These are phyloP conservation scores for Solioccasus polychromus DNA, from an alignment of 768 basidiomycete species.

Conservation along the genomic window DNA sequence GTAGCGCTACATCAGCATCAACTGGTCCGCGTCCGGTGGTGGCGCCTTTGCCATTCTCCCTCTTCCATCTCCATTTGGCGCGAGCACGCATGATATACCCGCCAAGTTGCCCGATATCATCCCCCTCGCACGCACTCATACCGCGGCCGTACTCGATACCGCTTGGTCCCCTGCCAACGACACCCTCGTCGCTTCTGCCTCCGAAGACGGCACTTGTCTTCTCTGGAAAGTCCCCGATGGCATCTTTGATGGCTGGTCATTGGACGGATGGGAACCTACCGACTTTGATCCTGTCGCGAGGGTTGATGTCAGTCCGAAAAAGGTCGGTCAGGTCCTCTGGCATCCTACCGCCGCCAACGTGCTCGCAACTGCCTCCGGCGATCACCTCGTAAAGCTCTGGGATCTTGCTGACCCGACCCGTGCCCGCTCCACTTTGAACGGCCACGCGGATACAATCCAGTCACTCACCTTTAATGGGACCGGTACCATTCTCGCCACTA, in stretches of 20 bases:
- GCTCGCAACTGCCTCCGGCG: slow-evolving; percentile 76
- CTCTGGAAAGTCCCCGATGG: slow-evolving; percentile 79
- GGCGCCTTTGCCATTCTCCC: slow-evolving; percentile 96
- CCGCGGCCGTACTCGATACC: slow-evolving; percentile 86
- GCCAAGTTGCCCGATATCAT: slow-evolving; percentile 88
- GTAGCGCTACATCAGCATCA: slow-evolving; percentile 83
- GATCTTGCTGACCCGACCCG: slow-evolving; percentile 77
- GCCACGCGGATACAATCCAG: slow-evolving; percentile 89
- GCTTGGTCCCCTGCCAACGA: slow-evolving; percentile 97
- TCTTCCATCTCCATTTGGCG: slow-evolving; percentile 66
- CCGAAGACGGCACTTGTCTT: slow-evolving; percentile 91
- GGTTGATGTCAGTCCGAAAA: slow-evolving; percentile 77
- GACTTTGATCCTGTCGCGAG: slow-evolving; percentile 86
- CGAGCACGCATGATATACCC: slow-evolving; percentile 51
- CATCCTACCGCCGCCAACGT: slow-evolving; percentile 89
- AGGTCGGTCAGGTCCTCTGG: slow-evolving; percentile 92
- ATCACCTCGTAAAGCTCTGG: slow-evolving; percentile 89
- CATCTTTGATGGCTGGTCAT: slow-evolving; percentile 81
- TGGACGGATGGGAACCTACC: slow-evolving; percentile 74
- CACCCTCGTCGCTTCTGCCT: slow-evolving; percentile 82
- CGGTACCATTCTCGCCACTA: slow-evolving; percentile 82
- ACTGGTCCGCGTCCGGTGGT: slow-evolving; percentile 92
- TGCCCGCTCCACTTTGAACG: slow-evolving; percentile 56
- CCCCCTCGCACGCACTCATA: slow-evolving; percentile 86
- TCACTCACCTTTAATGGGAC: slow-evolving; percentile 76